Evolutionary conservation across 352 stramenopile genomes (phyloP).

Genomic region (Phytophthora europaea): DNA sequence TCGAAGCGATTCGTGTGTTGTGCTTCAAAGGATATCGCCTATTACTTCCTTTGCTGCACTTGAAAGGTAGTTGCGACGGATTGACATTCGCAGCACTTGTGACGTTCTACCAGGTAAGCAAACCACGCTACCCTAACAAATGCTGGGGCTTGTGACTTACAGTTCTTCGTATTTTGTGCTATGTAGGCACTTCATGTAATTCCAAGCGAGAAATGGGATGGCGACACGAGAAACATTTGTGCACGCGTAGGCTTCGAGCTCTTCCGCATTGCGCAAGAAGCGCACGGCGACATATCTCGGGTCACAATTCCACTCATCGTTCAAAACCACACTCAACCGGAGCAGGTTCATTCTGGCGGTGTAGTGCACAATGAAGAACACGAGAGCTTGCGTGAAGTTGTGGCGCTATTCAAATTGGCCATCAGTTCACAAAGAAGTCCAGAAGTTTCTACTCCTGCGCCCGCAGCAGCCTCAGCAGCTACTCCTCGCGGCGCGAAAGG

Average conservation of each 20-base stretch:
- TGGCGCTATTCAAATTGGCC: conserved; percentile 32
- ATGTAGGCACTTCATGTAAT: conserved; percentile 37
- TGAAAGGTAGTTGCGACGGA: conserved; percentile 49
- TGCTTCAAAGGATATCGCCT: conserved; percentile 79
- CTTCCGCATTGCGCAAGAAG: conserved; percentile 50
- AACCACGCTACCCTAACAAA: no score
- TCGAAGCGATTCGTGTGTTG: conserved; percentile 57
- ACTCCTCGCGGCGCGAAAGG: conserved; percentile 22
- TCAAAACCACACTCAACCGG: background rate
- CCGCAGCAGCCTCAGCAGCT: background rate
- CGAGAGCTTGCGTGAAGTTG: conserved; percentile 34
- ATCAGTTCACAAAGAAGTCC: conserved; percentile 4
- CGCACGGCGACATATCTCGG: conserved; percentile 29
- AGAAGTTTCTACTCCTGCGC: conserved; percentile 7
- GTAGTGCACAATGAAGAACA: conserved; percentile 11
- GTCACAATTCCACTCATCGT: conserved; percentile 36
- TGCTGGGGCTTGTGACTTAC: background rate
- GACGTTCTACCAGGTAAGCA: conserved; percentile 63
- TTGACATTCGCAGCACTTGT: conserved; percentile 62
- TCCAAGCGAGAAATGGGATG: conserved; percentile 46
- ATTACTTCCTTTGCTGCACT: conserved; percentile 72
- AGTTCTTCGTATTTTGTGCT: background rate
- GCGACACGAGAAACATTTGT: conserved; percentile 60
- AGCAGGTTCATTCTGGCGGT: conserved; percentile 3
- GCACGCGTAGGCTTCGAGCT: conserved; percentile 71